Percentiles rank a stretch among this genome's conserved stretches.
Conservation (phyloP, 108 stramenopile genomes). For the Skeletonema menzelii region DNA sequence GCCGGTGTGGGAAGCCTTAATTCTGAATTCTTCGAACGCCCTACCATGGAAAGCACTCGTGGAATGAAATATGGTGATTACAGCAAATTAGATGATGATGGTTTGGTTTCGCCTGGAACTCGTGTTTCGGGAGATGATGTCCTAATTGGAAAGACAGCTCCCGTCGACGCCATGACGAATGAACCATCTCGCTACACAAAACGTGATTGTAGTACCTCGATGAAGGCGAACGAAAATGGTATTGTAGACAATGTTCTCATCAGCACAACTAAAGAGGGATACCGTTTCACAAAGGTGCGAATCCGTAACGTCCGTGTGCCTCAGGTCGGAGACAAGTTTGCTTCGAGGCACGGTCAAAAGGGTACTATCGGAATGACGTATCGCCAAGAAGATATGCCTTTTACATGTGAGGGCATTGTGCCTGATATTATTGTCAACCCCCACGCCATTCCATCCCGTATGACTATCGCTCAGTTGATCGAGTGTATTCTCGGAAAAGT, state of each 20-base stretch:
- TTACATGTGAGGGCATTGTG: constrained; percentile 94
- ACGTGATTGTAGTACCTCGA: constrained; percentile 93
- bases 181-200: constrained; percentile 90
- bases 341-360: constrained; percentile 99
- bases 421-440: constrained; percentile 99
- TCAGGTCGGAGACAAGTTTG: constrained; percentile 94
- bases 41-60: constrained; percentile 72
- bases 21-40: constrained; percentile 93
- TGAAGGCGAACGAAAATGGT: constrained; percentile 97
- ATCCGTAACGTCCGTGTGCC: constrained; percentile 97
- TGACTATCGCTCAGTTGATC: constrained; percentile 99
- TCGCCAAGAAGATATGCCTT: constrained; percentile 99
- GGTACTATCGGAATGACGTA: constrained; percentile 99
- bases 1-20: constrained; percentile 79
- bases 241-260: constrained; percentile 95
- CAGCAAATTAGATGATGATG: constrained; percentile 97
- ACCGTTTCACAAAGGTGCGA: constrained; percentile 92
- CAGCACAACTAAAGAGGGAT: constrained; percentile 91
- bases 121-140: constrained; percentile 96
- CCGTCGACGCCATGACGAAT: constrained; percentile 65
- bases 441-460: constrained; percentile 99
- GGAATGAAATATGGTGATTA: constrained; percentile 97
- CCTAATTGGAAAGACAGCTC: constrained; percentile 97
- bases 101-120: constrained; percentile 94
- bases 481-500: constrained; percentile 99